A percentile compares a stretch with the other conserved stretches of the same genome.
Evolutionary conservation across 2,329 filamentous ascomycete genomes (phyloP).

Genomic region (Geosmithia putterillii): DNA sequence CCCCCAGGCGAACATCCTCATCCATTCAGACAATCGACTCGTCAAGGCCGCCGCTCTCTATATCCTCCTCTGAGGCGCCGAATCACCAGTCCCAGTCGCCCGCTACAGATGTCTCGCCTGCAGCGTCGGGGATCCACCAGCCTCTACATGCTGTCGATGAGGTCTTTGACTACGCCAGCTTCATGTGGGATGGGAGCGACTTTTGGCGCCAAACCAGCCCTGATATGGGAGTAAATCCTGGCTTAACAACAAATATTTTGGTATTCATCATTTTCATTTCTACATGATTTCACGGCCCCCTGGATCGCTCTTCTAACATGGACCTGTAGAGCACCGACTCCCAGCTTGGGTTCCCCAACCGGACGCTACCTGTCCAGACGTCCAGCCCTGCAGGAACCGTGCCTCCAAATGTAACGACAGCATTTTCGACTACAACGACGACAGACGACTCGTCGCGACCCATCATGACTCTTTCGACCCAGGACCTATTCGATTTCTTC

Average conservation of each 20-base stretch:
- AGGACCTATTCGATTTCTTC: constrained; percentile 33
- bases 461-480: constrained; percentile 4
- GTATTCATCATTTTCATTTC: neutral
- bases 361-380: neutral
- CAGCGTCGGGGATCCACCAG: neutral
- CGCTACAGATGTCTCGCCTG: neutral
- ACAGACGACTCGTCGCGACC: constrained; percentile 1
- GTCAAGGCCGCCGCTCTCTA: neutral
- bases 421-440: constrained; percentile 6
- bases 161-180: constrained; percentile 33
- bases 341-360: constrained; percentile 2
- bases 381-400: neutral
- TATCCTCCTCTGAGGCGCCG: neutral
- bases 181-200: constrained; percentile 28
- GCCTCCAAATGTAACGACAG: constrained; percentile 4
- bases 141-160: constrained; percentile 13
- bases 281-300: neutral
- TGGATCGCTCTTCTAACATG: neutral
- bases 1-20: neutral
- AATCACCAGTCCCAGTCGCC: neutral
- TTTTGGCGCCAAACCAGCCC: constrained; percentile 20
- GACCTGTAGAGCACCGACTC: constrained; percentile 1
- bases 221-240: constrained; percentile 9
- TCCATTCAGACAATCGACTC: neutral
- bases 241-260: constrained; percentile 1